Percentiles rank a stretch among this genome's conserved stretches.
Evolutionary conservation across 1,284 basidiomycete species (phyloP).

Genomic region (Wallemia hederae): DNA sequence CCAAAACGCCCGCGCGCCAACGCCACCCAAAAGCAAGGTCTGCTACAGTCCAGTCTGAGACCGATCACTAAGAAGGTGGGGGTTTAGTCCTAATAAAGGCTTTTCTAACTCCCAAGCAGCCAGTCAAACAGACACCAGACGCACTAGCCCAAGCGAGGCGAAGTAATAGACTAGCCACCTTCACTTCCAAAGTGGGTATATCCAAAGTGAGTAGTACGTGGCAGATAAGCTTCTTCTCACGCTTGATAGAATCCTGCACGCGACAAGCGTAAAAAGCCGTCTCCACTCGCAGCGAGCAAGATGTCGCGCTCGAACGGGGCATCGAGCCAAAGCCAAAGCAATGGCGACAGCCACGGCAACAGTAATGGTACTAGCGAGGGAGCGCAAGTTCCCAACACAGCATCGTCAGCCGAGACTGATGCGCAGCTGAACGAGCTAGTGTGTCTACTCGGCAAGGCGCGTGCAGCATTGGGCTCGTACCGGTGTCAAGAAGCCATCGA

Average conservation of each 20-base stretch:
- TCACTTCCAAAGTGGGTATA: neutral
- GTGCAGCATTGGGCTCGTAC: constrained; percentile 38
- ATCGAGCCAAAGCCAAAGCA: constrained; percentile 1
- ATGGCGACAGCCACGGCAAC: too few species aligned
- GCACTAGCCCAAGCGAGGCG: neutral
- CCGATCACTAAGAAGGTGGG: neutral
- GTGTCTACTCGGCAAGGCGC: constrained; percentile 46
- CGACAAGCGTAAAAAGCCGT: constrained; percentile 27
- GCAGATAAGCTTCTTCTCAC: neutral
- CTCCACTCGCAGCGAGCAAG: constrained; percentile 4
- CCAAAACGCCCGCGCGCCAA: neutral
- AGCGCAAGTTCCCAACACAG: neutral
- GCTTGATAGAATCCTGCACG: constrained; percentile 10
- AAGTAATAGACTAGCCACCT: neutral
- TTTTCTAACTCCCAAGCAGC: neutral
- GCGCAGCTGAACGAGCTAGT: constrained; percentile 52
- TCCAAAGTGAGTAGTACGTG: neutral
- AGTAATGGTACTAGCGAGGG: too few species aligned
- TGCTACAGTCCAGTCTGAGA: neutral
- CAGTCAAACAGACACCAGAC: neutral
- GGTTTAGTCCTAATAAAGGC: neutral
- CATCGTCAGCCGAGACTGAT: constrained; percentile 27
- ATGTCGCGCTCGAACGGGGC: neutral
- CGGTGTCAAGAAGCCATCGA: constrained; percentile 40
- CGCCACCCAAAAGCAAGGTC: neutral